Base-by-base conservation (phyloP, 2,329 filamentous ascomycete genomes). In the Nemania sp. region DNA sequence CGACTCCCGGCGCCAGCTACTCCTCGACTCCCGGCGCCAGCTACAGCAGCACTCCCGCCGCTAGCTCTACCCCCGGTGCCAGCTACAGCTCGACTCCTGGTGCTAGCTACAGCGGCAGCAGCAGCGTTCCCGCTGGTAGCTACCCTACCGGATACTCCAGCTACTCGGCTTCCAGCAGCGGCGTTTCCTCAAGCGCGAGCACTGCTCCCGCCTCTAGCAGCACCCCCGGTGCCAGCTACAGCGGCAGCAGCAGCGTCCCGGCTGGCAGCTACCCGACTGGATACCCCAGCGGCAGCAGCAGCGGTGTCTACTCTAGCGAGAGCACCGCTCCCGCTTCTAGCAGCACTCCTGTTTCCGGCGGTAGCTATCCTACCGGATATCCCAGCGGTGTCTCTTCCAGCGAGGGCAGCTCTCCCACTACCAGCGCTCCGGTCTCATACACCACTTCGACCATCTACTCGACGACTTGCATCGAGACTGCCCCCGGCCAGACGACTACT, bases 361-460 rank as follows among this genome's bases (percentile, higher is more conserved):
- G 41, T 14, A 52, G 47, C 17, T 50, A 54, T 37, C 46, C 49
- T 26, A 53, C 44, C 3, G 48, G 48, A 5, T 53, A 42, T 8
- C 31, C 49, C 34, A 43, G 44, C 22, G 22, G 42, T 6, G 12
- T 42, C 14, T 23, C 26, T 4, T 28, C 52, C 15, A 46, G 47
- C 45, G 39, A 43, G 30, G 26, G 15, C 17, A 47, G n/a, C 31
- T 43, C 37, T 41, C 40, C 52, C 23, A 30, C 47, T 8, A 55
- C 49, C 49, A 50, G 22, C 19, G 39, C 36, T 39, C 31, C 55
- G 12, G 52, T 51, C n/a, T 45, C 44, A 28, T 53, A 60, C 41
- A 69, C 68, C 22, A 72, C 69, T 14, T 70, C 68, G 19, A 70
- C 68, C 37, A 63, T 70, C 52, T 70, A 67, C 56, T 49, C 61